A percentile compares a stretch with the other conserved stretches of the same genome.
These are phyloP conservation scores for Knoxdaviesia capensis DNA, from an alignment of 2,329 filamentous ascomycete species.

Conservation along the genomic window DNA sequence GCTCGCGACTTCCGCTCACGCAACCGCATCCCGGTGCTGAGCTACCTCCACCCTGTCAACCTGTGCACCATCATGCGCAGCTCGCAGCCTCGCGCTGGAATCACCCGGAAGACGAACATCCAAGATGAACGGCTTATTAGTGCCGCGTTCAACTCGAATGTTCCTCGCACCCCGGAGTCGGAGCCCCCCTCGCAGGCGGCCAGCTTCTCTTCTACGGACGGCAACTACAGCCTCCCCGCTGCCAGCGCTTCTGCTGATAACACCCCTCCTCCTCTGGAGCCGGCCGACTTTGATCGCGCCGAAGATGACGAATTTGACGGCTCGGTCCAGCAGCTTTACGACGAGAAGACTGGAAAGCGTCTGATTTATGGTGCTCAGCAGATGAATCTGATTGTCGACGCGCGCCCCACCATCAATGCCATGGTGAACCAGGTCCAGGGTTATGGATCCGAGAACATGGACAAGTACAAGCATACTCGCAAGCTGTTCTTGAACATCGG, in stretches of 20 bases:
- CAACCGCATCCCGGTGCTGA: constrained; percentile 69
- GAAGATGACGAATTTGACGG: constrained; percentile 7
- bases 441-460: constrained; percentile 92
- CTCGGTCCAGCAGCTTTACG: constrained; percentile 18
- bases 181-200: neutral
- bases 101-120: constrained; percentile 73
- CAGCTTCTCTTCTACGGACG: constrained; percentile 9
- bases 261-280: constrained; percentile 14
- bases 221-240: neutral
- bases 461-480: constrained; percentile 79
- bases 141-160: constrained; percentile 68
- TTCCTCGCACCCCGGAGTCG: constrained; percentile 12
- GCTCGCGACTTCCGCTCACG: constrained; percentile 77
- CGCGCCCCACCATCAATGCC: constrained; percentile 82
- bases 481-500: constrained; percentile 91
- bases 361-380: constrained; percentile 82
- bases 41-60: constrained; percentile 91
- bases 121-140: constrained; percentile 90
- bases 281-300: constrained; percentile 9
- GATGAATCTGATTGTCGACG: constrained; percentile 87
- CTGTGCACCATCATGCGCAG: constrained; percentile 93
- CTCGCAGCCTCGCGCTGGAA: constrained; percentile 75
- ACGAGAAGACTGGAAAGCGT: constrained; percentile 39
- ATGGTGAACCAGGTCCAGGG: constrained; percentile 87
- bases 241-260: constrained; percentile 1